These are phyloP conservation scores for Coniochaeta sp. DNA, from an alignment of 2,329 filamentous ascomycete genomes.

Conservation along the genomic window DNA sequence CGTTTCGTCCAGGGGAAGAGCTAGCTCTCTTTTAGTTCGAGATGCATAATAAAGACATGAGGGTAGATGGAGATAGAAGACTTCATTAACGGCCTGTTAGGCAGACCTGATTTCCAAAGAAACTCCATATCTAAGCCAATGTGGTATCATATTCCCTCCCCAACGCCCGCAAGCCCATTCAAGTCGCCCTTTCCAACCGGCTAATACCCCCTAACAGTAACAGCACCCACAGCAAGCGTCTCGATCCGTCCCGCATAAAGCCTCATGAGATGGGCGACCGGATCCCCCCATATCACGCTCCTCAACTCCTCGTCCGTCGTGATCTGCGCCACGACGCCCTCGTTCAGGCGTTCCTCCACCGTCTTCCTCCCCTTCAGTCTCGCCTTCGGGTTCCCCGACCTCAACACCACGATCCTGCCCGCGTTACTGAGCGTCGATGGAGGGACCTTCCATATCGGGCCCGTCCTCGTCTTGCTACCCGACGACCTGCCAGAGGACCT, in stretches of 20 bases:
- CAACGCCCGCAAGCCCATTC: background rate
- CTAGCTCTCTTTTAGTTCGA: too few relatives aligned
- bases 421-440: conserved; percentile 61
- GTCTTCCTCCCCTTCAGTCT: conserved; percentile 36
- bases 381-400: conserved; percentile 36
- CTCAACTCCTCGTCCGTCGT: conserved; percentile 62
- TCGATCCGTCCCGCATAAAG: conserved; percentile 70
- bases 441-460: conserved; percentile 58
- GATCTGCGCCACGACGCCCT: conserved; percentile 62
- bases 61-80: too few relatives aligned
- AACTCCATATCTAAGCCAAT: background rate
- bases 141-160: background rate
- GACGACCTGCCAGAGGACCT: background rate
- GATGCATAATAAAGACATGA: too few relatives aligned
- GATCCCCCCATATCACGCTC: conserved; percentile 72
- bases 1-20: too few relatives aligned
- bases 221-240: conserved; percentile 60
- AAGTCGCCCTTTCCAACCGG: too few relatives aligned
- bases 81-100: too few relatives aligned
- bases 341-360: conserved; percentile 40
- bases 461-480: conserved; percentile 10
- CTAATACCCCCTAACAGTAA: conserved; percentile 36
- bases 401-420: conserved; percentile 60
- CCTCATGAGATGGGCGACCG: conserved; percentile 72
- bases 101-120: too few relatives aligned